Evolutionary conservation across 345 rosid genomes (phyloP).

Genomic region (Eucalyptus polyanthemos): DNA sequence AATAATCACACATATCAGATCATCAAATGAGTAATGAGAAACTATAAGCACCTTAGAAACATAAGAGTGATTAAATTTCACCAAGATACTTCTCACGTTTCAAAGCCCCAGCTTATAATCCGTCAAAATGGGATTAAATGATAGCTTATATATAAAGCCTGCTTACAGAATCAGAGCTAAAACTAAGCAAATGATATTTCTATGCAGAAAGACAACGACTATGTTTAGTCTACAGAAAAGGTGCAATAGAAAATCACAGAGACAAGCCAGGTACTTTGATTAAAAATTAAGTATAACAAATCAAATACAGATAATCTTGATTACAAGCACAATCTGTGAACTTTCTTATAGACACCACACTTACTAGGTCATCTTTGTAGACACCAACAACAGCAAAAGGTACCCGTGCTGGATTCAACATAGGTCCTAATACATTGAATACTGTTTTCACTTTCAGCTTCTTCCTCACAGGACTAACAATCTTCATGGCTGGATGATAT

Average conservation of each 20-base stretch:
- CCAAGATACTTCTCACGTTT: neutral
- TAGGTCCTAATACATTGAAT: conserved; percentile 83
- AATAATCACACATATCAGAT: neutral
- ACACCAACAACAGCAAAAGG: conserved; percentile 93
- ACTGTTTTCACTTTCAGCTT: conserved; percentile 76
- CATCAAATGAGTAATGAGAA: neutral
- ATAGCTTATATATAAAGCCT: neutral
- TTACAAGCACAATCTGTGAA: neutral
- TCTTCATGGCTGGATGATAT: conserved; percentile 94
- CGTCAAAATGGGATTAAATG: neutral
- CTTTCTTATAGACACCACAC: neutral
- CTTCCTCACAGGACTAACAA: conserved; percentile 74
- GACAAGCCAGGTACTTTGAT: neutral
- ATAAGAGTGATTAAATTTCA: neutral
- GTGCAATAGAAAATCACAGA: neutral
- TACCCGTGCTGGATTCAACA: conserved; percentile 85
- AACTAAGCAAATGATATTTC: neutral
- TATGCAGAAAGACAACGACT: neutral
- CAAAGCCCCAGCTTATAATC: neutral
- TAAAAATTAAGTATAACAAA: neutral
- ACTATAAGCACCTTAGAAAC: neutral
- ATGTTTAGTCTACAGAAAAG: neutral
- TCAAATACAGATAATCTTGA: neutral
- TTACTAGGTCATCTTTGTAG: conserved; percentile 60
- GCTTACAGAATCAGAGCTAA: neutral